Percentiles rank a stretch among this genome's conserved stretches.
Evolutionary conservation across 306 rosid species (phyloP).

Genomic region (Medicago truncatula): MtrunA17r5.0-ANR NC_053043.1:45108001-45108500

Average conservation of each 20-base stretch:
- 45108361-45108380: slow-evolving; percentile 30
- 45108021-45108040: no score
- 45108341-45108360: slow-evolving; percentile 22
- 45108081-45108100: no score
- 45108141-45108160: no score
- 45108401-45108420: slow-evolving; percentile 33
- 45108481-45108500: slow-evolving; percentile 34
- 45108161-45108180: not conserved
- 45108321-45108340: not conserved
- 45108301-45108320: no score
- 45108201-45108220: not conserved
- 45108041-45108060: no score
- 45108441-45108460: slow-evolving; percentile 6
- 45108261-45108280: not conserved
- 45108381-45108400: slow-evolving; percentile 27
- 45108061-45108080: no score
- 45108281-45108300: not conserved
- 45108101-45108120: no score
- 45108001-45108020: no score
- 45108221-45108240: no score
- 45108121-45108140: no score
- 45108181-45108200: not conserved
- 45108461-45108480: slow-evolving; percentile 37
- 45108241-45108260: not conserved
- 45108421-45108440: slow-evolving; percentile 7